Evolutionary conservation across 2,329 filamentous ascomycete genomes (phyloP).

Genomic region (Penicillium concentricum): DNA sequence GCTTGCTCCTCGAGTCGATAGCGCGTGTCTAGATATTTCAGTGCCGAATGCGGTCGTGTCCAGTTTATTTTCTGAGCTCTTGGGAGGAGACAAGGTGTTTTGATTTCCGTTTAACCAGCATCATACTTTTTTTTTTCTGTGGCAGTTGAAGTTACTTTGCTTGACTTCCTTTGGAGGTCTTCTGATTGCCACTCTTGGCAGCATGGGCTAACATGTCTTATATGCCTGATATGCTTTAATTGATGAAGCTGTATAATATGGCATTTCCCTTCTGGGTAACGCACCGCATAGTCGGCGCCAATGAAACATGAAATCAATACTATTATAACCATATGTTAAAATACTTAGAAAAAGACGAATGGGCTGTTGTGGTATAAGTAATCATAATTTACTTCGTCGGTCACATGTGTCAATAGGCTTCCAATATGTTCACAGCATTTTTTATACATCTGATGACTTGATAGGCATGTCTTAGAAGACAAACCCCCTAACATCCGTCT

Average conservation of each 20-base stretch:
- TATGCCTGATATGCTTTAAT: slow-evolving; percentile 18
- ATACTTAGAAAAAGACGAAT: neutral
- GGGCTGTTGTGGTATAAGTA: neutral
- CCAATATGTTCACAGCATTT: too few species aligned
- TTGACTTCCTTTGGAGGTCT: slow-evolving; percentile 9
- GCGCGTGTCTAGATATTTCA: slow-evolving; percentile 31
- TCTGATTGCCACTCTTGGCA: slow-evolving; percentile 9
- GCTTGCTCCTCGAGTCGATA: slow-evolving; percentile 31
- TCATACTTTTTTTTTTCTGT: slow-evolving; percentile 20
- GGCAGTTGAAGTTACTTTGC: slow-evolving; percentile 12
- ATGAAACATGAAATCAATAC: slow-evolving; percentile 1
- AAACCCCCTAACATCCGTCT: slow-evolving; percentile 21
- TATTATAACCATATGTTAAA: neutral
- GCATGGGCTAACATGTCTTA: slow-evolving; percentile 15
- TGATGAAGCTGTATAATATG: slow-evolving; percentile 26
- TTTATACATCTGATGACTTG: neutral
- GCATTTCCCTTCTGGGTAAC: slow-evolving; percentile 5
- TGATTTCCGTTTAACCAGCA: slow-evolving; percentile 20
- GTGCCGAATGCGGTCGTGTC: slow-evolving; percentile 16
- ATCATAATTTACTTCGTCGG: neutral
- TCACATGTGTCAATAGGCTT: neutral
- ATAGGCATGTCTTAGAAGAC: slow-evolving; percentile 7
- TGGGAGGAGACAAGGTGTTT: slow-evolving; percentile 19
- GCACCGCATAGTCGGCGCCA: neutral
- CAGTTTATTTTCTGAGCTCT: slow-evolving; percentile 16